A percentile compares a stretch with the other conserved stretches of the same genome.
Evolutionary conservation across 2,329 filamentous ascomycete genomes (phyloP).

Genomic region (Thelonectria discophora): DNA sequence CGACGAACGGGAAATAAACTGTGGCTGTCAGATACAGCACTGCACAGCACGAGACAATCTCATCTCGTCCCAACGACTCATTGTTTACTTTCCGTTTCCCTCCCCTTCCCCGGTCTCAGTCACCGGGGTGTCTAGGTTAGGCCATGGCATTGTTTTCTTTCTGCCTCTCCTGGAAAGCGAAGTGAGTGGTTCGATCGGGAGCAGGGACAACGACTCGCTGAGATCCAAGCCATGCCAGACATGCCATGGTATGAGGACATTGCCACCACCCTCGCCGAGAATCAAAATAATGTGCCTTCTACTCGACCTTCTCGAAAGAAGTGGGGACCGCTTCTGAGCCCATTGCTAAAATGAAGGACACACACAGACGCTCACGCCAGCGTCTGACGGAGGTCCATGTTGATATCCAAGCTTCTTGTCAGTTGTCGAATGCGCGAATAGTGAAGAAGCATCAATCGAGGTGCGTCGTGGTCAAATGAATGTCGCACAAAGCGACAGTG

Average conservation of each 20-base stretch:
- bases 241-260: slow-evolving; percentile 10
- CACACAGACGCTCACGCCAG: slow-evolving; percentile 9
- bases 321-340: slow-evolving; percentile 25
- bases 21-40: background rate
- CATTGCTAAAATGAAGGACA: slow-evolving; percentile 11
- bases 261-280: slow-evolving; percentile 4
- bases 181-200: slow-evolving; percentile 26
- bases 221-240: slow-evolving; percentile 27
- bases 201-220: slow-evolving; percentile 8
- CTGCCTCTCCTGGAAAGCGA: background rate
- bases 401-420: slow-evolving; percentile 11
- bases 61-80: slow-evolving; percentile 2
- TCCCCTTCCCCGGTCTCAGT: slow-evolving; percentile 5
- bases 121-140: background rate
- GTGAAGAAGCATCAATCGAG: slow-evolving; percentile 9
- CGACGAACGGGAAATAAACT: background rate
- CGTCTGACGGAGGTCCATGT: background rate
- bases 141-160: slow-evolving; percentile 3
- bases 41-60: background rate
- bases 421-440: slow-evolving; percentile 3
- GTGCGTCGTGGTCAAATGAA: slow-evolving; percentile 1
- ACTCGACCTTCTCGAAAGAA: slow-evolving; percentile 38
- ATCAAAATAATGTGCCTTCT: slow-evolving; percentile 23
- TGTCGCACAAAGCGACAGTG: background rate
- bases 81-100: background rate